Percentiles rank a stretch among this genome's conserved stretches.
Evolutionary conservation across 164 flowering plant species (phyloP).

Genomic region (Cinnamomum micranthum): DNA sequence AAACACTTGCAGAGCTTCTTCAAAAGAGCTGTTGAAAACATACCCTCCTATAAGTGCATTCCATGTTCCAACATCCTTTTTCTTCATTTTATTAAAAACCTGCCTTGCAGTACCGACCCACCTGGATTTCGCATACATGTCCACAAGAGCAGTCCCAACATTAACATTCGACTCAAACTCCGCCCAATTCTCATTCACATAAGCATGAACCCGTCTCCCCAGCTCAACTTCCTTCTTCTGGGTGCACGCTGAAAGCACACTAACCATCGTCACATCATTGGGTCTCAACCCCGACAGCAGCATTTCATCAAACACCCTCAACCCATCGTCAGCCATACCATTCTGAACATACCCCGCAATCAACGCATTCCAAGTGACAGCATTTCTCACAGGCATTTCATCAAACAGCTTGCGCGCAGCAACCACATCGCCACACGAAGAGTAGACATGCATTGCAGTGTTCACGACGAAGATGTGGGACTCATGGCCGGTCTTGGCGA

Average conservation of each 20-base stretch:
- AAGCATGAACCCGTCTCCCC: slow-evolving; percentile 19
- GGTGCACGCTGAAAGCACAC: slow-evolving; percentile 13
- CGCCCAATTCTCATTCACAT: slow-evolving; percentile 8
- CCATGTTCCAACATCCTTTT: slow-evolving; percentile 21
- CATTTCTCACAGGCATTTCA: slow-evolving; percentile 17
- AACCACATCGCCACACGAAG: slow-evolving; percentile 14
- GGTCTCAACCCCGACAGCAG: slow-evolving; percentile 13
- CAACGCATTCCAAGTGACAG: slow-evolving; percentile 26
- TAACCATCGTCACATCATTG: slow-evolving; percentile 17
- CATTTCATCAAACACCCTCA: slow-evolving; percentile 20
- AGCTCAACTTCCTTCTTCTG: slow-evolving; percentile 19
- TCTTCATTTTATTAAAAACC: slow-evolving; percentile 10
- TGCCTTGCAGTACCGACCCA: slow-evolving; percentile 11
- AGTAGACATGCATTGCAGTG: slow-evolving; percentile 14
- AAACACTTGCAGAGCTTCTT: slow-evolving; percentile 20
- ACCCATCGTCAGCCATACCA: slow-evolving; percentile 16
- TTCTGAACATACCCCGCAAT: slow-evolving; percentile 25
- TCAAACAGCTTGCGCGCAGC: slow-evolving; percentile 20
- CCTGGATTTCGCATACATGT: slow-evolving; percentile 22
- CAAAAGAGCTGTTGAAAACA: slow-evolving; percentile 15
- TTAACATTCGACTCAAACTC: slow-evolving; percentile 15
- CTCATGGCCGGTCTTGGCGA: slow-evolving; percentile 13
- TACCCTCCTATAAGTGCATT: slow-evolving; percentile 25
- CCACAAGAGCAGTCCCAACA: slow-evolving; percentile 19
- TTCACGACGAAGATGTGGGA: slow-evolving; percentile 17